A percentile compares a stretch with the other conserved stretches of the same genome.
Conservation (phyloP, 768 basidiomycete genomes). For the Lactifluus echinatus region DNA sequence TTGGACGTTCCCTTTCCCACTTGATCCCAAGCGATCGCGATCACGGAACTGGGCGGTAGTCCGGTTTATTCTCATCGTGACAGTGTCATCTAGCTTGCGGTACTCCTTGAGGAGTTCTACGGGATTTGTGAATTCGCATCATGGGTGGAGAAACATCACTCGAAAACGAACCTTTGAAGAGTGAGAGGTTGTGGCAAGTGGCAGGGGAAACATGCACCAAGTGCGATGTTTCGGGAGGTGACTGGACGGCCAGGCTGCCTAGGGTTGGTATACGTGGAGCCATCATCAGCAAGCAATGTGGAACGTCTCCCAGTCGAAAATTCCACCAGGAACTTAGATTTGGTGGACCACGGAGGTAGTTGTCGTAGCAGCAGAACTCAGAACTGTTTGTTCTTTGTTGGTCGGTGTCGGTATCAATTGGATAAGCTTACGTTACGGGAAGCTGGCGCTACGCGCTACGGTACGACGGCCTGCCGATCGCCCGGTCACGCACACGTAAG, state of each 20-base stretch:
- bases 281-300: conserved; percentile 13
- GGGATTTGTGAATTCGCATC: background rate
- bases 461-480: conserved; percentile 6
- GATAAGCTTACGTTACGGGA: too few relatives aligned
- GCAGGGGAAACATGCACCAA: conserved; percentile 62
- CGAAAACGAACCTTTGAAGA: conserved; percentile 59
- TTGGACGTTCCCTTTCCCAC: conserved; percentile 45
- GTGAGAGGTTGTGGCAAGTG: conserved; percentile 65
- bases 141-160: conserved; percentile 6
- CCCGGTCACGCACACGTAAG: conserved; percentile 11
- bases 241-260: conserved; percentile 63
- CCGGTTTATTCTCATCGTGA: conserved; percentile 74
- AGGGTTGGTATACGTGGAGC: conserved; percentile 39
- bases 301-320: background rate
- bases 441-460: conserved; percentile 15
- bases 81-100: conserved; percentile 68
- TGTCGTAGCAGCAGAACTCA: background rate
- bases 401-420: conserved; percentile 16
- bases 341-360: background rate
- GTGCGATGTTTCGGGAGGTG: conserved; percentile 49
- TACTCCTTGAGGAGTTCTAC: conserved; percentile 78
- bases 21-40: conserved; percentile 45
- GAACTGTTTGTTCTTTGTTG: too few relatives aligned
- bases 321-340: conserved; percentile 4
- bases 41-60: conserved; percentile 71